phyloP scores from a whole-genome alignment of 352 stramenopile species.

The Phytopythium litorale region DNA sequence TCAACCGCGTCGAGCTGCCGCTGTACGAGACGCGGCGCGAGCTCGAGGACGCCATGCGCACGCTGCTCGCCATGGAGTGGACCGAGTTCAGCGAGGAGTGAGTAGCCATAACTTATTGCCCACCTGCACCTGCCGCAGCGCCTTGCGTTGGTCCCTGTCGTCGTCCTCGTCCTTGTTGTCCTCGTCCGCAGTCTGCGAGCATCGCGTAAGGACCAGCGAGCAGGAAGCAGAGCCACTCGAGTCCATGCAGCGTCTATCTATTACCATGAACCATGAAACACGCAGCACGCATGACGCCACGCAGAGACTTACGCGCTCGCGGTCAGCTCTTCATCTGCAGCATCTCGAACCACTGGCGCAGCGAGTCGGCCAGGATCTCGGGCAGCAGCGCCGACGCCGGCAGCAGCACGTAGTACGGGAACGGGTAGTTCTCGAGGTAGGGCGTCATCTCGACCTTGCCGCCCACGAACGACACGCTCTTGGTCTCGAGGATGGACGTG shows the following conservation, averaged over 20 bases:
- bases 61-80: constrained; percentile 95
- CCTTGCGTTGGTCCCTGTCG: too few relatives aligned
- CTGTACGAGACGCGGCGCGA: constrained; percentile 86
- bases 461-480: constrained; percentile 96
- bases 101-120: not conserved
- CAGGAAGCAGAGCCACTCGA: too few relatives aligned
- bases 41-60: constrained; percentile 92
- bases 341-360: constrained; percentile 99
- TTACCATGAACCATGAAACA: not conserved
- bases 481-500: constrained; percentile 98
- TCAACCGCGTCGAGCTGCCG: constrained; percentile 79
- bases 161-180: too few relatives aligned
- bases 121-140: not conserved
- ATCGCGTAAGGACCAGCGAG: too few relatives aligned
- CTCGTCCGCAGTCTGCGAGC: too few relatives aligned
- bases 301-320: not conserved
- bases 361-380: constrained; percentile 98
- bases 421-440: constrained; percentile 99
- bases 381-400: constrained; percentile 94
- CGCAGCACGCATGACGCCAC: not conserved
- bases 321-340: constrained; percentile 64
- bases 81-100: constrained; percentile 92
- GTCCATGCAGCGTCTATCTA: too few relatives aligned
- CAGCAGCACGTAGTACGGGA: constrained; percentile 99
- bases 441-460: constrained; percentile 95